phyloP scores from a whole-genome alignment of 2,329 filamentous ascomycete species.

The Phialophora chinensis region DNA sequence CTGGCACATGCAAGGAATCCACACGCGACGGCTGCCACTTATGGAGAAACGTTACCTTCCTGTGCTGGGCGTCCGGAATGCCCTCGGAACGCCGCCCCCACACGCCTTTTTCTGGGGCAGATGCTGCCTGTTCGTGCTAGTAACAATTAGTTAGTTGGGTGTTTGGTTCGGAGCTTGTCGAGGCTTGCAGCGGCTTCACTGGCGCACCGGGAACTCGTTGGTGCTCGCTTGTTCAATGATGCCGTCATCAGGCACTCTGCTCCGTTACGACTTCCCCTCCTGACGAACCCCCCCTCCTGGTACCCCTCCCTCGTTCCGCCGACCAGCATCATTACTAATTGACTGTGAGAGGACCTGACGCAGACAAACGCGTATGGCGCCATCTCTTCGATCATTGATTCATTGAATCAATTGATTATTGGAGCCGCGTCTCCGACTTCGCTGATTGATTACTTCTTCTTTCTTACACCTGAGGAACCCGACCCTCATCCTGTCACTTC shows the following conservation, averaged over 20 bases:
- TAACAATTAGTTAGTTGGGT: neutral
- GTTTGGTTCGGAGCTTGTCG: neutral
- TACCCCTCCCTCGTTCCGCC: neutral
- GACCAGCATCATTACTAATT: slow-evolving; percentile 2
- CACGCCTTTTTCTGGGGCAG: neutral
- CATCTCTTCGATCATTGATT: slow-evolving; percentile 14
- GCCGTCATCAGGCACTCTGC: neutral
- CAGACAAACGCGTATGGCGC: slow-evolving; percentile 1
- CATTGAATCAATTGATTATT: neutral
- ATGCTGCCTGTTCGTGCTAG: neutral
- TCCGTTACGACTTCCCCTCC: slow-evolving; percentile 1
- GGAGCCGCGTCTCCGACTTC: neutral
- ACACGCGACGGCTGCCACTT: neutral
- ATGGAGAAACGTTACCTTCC: neutral
- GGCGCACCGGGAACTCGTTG: neutral
- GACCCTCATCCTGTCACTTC: neutral
- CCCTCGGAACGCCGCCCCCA: neutral
- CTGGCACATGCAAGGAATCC: neutral
- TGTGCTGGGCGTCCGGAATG: neutral
- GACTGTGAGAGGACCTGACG: neutral
- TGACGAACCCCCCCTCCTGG: too few relatives aligned
- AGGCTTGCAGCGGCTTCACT: neutral
- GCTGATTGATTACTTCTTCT: neutral
- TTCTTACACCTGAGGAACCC: slow-evolving; percentile 8
- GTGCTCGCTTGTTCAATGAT: neutral